Percentiles rank a stretch among this genome's conserved stretches.
These are phyloP conservation scores for Epithemia pelagica DNA, from an alignment of 108 stramenopile genomes.

Conservation along the genomic window DNA sequence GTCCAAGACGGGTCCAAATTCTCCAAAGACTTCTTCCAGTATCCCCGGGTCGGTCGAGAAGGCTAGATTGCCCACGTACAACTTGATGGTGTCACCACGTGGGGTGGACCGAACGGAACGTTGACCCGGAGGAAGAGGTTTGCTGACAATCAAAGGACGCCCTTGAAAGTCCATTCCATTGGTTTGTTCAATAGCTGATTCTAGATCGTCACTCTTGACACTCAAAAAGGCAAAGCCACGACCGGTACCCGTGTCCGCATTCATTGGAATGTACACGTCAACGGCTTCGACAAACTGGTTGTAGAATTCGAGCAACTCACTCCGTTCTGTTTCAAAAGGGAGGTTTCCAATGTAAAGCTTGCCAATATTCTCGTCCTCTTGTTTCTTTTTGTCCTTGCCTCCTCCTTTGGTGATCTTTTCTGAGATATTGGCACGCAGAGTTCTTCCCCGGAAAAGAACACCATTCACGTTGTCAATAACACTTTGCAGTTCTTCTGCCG, in stretches of 20 bases:
- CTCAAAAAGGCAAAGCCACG: conserved; percentile 84
- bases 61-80: conserved; percentile 78
- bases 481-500: conserved; percentile 47
- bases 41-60: conserved; percentile 59
- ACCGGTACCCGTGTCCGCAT: conserved; percentile 31
- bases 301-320: conserved; percentile 57
- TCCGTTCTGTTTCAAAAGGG: conserved; percentile 43
- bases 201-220: conserved; percentile 36
- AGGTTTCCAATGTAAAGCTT: conserved; percentile 84
- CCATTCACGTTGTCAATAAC: conserved; percentile 56
- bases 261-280: conserved; percentile 44
- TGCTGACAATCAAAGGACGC: conserved; percentile 47
- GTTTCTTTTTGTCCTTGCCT: conserved; percentile 19
- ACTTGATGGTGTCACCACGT: conserved; percentile 31
- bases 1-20: conserved; percentile 66
- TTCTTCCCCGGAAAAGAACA: conserved; percentile 43
- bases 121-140: conserved; percentile 52
- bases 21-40: conserved; percentile 51
- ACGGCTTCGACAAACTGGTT: conserved; percentile 30
- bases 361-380: conserved; percentile 17
- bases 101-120: conserved; percentile 13
- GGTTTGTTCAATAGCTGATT: conserved; percentile 31
- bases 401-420: background rate
- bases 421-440: conserved; percentile 43
- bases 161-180: conserved; percentile 57